phyloP scores from a whole-genome alignment of 2,329 filamentous ascomycete species.

The Furcasterigmium furcatum region DNA sequence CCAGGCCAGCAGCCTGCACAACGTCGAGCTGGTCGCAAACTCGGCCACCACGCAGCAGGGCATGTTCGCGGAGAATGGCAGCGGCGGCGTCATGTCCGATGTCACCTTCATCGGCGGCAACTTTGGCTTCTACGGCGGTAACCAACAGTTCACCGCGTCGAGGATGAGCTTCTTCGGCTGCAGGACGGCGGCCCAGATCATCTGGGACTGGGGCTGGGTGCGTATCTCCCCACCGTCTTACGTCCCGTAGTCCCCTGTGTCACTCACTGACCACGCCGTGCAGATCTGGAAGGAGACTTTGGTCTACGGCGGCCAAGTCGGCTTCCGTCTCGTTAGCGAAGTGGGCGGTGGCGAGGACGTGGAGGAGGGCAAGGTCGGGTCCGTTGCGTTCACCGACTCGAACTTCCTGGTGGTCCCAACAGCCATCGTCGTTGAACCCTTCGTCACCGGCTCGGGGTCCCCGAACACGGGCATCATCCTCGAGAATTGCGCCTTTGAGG shows the following conservation, averaged over 20 bases:
- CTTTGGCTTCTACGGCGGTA: conserved; percentile 31
- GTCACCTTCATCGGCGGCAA: conserved; percentile 60
- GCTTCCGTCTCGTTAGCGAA: conserved; percentile 7
- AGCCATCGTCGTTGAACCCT: conserved; percentile 5
- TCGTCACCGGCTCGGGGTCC: too few species aligned
- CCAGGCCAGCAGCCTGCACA: conserved; percentile 18
- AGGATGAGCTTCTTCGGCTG: conserved; percentile 4
- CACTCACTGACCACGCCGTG: too few species aligned
- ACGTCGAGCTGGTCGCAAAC: conserved; percentile 13
- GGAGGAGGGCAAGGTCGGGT: conserved; percentile 7
- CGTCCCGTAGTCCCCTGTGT: too few species aligned
- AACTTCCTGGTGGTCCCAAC: conserved; percentile 11
- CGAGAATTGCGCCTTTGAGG: conserved; percentile 50
- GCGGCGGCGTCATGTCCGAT: conserved; percentile 46
- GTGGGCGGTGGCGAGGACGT: too few species aligned
- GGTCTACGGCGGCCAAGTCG: conserved; percentile 2
- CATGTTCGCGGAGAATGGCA: conserved; percentile 26
- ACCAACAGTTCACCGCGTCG: conserved; percentile 8
- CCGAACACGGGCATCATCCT: conserved; percentile 35
- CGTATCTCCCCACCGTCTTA: too few species aligned
- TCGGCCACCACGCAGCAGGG: neutral
- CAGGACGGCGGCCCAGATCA: conserved; percentile 5
- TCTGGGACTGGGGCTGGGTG: conserved; percentile 15
- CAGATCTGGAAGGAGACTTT: conserved; percentile 9
- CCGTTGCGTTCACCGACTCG: conserved; percentile 12